Conservation (phyloP, 2,329 filamentous ascomycete species). For the Hypoxylon sp. region DNA sequence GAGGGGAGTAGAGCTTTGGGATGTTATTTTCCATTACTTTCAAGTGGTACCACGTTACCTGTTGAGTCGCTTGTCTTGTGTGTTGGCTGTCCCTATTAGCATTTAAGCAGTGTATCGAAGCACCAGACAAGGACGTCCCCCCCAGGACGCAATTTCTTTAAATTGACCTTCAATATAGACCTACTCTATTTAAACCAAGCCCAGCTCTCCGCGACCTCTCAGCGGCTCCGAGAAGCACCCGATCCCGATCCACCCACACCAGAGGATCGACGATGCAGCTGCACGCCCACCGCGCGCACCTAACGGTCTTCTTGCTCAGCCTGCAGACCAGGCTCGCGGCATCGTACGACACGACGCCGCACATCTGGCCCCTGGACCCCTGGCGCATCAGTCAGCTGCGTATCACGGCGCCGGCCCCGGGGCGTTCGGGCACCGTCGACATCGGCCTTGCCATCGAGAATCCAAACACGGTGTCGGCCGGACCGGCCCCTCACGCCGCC, state of each 20-base stretch:
- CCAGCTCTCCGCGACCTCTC: neutral
- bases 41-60: slow-evolving; percentile 16
- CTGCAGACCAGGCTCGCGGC: neutral
- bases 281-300: neutral
- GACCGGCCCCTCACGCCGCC: slow-evolving; percentile 17
- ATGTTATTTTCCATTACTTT: slow-evolving; percentile 12
- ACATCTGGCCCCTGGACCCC: slow-evolving; percentile 20
- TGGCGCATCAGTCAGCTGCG: slow-evolving; percentile 17
- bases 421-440: neutral
- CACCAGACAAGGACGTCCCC: neutral
- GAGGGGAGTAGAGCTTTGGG: neutral
- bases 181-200: neutral
- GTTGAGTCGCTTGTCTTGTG: too few relatives aligned
- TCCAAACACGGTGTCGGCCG: slow-evolving; percentile 29
- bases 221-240: neutral
- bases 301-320: slow-evolving; percentile 10
- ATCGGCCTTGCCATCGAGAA: slow-evolving; percentile 23
- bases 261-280: slow-evolving; percentile 9
- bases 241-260: neutral
- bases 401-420: slow-evolving; percentile 5
- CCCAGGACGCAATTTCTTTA: neutral
- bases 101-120: slow-evolving; percentile 3
- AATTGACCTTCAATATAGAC: neutral
- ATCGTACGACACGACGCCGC: slow-evolving; percentile 12
- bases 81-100: too few relatives aligned